Base-by-base conservation (phyloP, 2,329 filamentous ascomycete species). In the Ciborinia camelliae region DNA sequence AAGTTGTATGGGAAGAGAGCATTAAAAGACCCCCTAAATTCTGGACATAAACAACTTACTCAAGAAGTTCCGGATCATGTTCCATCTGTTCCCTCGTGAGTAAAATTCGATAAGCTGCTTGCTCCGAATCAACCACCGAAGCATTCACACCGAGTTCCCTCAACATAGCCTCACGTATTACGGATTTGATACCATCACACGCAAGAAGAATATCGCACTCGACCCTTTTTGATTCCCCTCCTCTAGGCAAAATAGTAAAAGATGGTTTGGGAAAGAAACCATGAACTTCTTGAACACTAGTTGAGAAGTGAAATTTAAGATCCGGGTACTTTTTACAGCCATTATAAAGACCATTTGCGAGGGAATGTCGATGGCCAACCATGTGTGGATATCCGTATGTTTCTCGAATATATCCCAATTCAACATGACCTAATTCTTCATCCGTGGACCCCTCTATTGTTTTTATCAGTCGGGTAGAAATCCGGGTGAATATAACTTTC, bases 91-190 rank as follows among this genome's bases (percentile, higher is more conserved):
- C 81, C 15, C 89, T 84, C 1, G 82, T 84, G 26, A 93, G 81
- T 84, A 92, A 89, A 76, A 93, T 90, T 12, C 90, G 84, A 78
- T 92, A 93, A 2, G 89, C 89, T 0, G 90, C 90, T 77, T 92
- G 88, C 3, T 88, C 86, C 0, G 90, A 91, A 67, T 90, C 87
- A 65, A 86, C 79, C 70, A 88, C 84, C n/a, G n/a, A n/a, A n/a
- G n/a, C n/a, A n/a, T n/a, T n/a, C n/a, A n/a, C n/a, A n/a, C 80
- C 1, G 85, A 77, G 45, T 79, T 76, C 43, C 79, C 76, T 1
- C 90, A 81, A n/a, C 75, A 91, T 80, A 45, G 81, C 77, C 10
- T 79, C 77, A 37, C 84, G 80, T 23, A 79, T 77, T 9, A 73
- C 67, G 43, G 80, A 83, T 75, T 86, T 86, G 75, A 86, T 80